Conservation (phyloP, 2,329 filamentous ascomycete species). For the Periconia digitata region DNA sequence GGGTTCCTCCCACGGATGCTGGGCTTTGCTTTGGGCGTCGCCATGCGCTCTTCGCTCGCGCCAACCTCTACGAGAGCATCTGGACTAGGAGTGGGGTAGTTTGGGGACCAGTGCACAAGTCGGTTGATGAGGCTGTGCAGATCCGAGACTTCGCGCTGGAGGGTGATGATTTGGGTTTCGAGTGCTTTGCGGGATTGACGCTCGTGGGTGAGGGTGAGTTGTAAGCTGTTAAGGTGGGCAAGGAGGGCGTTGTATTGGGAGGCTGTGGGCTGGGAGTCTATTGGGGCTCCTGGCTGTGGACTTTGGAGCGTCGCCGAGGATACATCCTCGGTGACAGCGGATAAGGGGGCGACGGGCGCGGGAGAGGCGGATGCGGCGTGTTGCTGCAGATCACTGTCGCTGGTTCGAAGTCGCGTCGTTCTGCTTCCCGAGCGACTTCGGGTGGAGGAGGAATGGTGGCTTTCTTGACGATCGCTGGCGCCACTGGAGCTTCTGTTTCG, state of each 20-base stretch:
- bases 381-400: neutral
- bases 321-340: slow-evolving; percentile 11
- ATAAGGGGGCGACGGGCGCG: slow-evolving; percentile 7
- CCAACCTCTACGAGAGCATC: slow-evolving; percentile 19
- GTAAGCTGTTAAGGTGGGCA: slow-evolving; percentile 23
- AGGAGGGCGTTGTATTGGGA: neutral
- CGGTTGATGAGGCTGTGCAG: slow-evolving; percentile 36
- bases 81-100: slow-evolving; percentile 38
- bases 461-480: slow-evolving; percentile 7
- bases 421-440: slow-evolving; percentile 5
- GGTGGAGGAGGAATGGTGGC: slow-evolving; percentile 8
- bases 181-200: slow-evolving; percentile 37
- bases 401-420: neutral
- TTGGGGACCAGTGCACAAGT: slow-evolving; percentile 18
- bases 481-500: slow-evolving; percentile 33
- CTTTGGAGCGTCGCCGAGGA: neutral
- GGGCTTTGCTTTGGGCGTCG: slow-evolving; percentile 30
- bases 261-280: neutral
- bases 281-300: too few species aligned
- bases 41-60: slow-evolving; percentile 20
- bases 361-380: neutral
- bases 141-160: slow-evolving; percentile 34
- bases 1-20: slow-evolving; percentile 6
- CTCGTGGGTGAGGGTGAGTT: slow-evolving; percentile 31
- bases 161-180: slow-evolving; percentile 31